Evolutionary conservation across 2,329 filamentous ascomycete genomes (phyloP), one percentile per base, ranked within the genome.

Genomic region (Alternaria sp.): DNA sequence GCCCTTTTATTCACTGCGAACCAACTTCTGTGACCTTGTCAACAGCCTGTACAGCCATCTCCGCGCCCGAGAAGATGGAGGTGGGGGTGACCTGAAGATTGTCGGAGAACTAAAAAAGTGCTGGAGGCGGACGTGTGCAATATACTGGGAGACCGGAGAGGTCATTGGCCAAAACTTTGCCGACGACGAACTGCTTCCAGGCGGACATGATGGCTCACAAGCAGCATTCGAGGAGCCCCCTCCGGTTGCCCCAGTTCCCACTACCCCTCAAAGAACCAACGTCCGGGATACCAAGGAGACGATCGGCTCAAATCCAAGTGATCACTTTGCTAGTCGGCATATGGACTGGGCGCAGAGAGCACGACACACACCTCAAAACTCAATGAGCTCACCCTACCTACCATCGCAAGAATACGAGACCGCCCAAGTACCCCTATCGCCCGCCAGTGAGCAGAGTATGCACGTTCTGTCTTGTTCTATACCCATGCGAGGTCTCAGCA

Each of bases 91-190:
- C 69, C 77, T 96, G 58, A 97, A 97, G 77, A 96, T 98, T 65
- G 83, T 99, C 34, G 88, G 90, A 29, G 95, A 99, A 77, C 81
- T 99, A 62, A 99, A 99, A 77, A 96, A 97, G 75, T 98, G 95
- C 74, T 99, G 95, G 95, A 89, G 93, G 75, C 86, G 93, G 51
- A 91, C 95, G 21, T 98, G 93, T 74, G 88, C 90, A 0, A 80
- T 93, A 54, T 97, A 93, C 74, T 99, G 95, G 94, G 91, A 96
- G 62, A 85, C 85, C 0, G 82, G 87, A 0, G 86, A 91, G 45
- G 88, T 88, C 34, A 83, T 89, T 64, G 80, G 83, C 1, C 68
- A 65, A 40, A 84, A 86, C 42, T 81, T 86, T 11, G 82, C 87
- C 3, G 87, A 91, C 26, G 82, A 86, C 17, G 86, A 90, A 13